These are phyloP conservation scores for Trichoderma koningii DNA, from an alignment of 2,329 filamentous ascomycete genomes.

Conservation along the genomic window DNA sequence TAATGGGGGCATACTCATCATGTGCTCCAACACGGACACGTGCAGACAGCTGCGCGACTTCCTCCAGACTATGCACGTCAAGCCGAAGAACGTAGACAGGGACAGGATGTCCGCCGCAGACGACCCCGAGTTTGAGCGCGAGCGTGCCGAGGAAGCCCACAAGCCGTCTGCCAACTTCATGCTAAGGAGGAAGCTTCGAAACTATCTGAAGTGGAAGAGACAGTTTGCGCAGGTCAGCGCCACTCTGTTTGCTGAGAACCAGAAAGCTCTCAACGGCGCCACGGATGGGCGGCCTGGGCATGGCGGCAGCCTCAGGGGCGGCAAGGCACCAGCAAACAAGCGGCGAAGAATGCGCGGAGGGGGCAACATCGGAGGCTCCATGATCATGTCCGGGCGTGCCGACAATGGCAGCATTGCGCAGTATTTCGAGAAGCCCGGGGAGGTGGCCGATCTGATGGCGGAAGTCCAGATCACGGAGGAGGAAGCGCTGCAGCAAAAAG, in stretches of 20 bases:
- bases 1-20: conserved; percentile 89
- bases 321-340: conserved; percentile 75
- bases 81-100: conserved; percentile 51
- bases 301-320: conserved; percentile 53
- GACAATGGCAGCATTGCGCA: conserved; percentile 74
- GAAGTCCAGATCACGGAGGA: conserved; percentile 80
- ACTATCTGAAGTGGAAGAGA: conserved; percentile 87
- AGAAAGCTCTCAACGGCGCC: conserved; percentile 71
- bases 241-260: conserved; percentile 75
- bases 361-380: conserved; percentile 55
- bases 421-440: conserved; percentile 78
- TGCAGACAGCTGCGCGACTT: conserved; percentile 90
- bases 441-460: conserved; percentile 79
- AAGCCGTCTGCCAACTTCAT: conserved; percentile 78
- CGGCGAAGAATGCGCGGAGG: conserved; percentile 82
- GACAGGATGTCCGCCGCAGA: conserved; percentile 12
- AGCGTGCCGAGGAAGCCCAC: conserved; percentile 55
- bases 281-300: conserved; percentile 56
- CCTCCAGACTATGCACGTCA: conserved; percentile 84
- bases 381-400: conserved; percentile 54
- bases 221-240: conserved; percentile 85
- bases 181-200: conserved; percentile 84
- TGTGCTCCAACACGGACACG: conserved; percentile 87
- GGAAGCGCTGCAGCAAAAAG: conserved; percentile 69
- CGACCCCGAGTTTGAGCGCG: conserved; percentile 48